These are phyloP conservation scores for Aspergillus hortae DNA, from an alignment of 2,329 filamentous ascomycete species.

Conservation along the genomic window DNA sequence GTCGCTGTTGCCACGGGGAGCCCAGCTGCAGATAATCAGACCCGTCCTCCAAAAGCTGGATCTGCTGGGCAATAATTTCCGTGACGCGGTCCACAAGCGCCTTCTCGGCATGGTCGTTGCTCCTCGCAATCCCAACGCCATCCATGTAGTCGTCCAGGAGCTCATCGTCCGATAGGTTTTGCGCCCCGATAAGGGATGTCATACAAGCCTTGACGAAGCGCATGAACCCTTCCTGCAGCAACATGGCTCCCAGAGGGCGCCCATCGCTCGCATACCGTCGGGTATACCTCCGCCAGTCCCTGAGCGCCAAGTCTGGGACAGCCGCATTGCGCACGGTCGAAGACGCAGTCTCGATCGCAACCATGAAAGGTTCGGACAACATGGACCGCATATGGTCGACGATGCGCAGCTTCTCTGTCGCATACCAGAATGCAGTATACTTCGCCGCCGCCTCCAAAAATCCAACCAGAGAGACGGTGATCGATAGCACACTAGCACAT, in stretches of 20 bases:
- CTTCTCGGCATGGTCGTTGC: slow-evolving; percentile 34
- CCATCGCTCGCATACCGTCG: slow-evolving; percentile 77
- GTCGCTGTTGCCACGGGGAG: slow-evolving; percentile 78
- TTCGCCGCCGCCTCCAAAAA: slow-evolving; percentile 81
- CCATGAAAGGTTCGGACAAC: slow-evolving; percentile 78
- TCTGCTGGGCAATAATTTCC: slow-evolving; percentile 73
- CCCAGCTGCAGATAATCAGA: slow-evolving; percentile 86
- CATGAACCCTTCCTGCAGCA: slow-evolving; percentile 86
- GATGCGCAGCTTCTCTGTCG: slow-evolving; percentile 68
- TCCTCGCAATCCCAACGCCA: slow-evolving; percentile 48
- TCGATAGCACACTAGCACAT: slow-evolving; percentile 66
- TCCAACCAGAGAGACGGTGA: slow-evolving; percentile 81
- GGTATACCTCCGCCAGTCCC: slow-evolving; percentile 84
- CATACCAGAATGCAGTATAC: slow-evolving; percentile 76
- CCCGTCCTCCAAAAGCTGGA: slow-evolving; percentile 81
- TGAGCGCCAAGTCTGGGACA: slow-evolving; percentile 60
- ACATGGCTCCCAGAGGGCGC: slow-evolving; percentile 83
- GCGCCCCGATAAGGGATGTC: slow-evolving; percentile 64
- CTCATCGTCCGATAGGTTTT: slow-evolving; percentile 58
- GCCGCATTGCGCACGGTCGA: slow-evolving; percentile 83
- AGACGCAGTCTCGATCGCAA: slow-evolving; percentile 82
- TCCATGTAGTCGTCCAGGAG: slow-evolving; percentile 72
- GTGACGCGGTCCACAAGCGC: slow-evolving; percentile 58
- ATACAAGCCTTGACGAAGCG: slow-evolving; percentile 75
- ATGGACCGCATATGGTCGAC: slow-evolving; percentile 69